phyloP scores from a whole-genome alignment of 768 basidiomycete species.

The Mrakia hoshinonis region DNA sequence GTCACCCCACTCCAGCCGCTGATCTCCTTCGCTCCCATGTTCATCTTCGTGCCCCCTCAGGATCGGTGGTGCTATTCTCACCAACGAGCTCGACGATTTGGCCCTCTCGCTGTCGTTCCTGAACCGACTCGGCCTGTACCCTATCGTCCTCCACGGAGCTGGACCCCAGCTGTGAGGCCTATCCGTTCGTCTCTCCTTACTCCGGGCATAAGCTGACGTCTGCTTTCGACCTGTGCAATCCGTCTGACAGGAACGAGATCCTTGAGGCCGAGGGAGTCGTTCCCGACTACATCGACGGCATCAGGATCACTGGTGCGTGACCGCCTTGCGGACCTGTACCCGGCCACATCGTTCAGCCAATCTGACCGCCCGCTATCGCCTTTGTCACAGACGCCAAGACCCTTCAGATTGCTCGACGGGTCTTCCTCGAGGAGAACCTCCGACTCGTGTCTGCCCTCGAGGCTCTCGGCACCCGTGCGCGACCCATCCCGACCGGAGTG shows the following conservation, averaged over 20 bases:
- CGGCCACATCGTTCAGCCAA: no score
- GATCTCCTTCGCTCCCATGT: not conserved
- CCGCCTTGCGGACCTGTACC: no score
- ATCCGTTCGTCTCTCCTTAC: not conserved
- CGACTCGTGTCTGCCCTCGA: constrained; percentile 89
- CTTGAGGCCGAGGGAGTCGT: constrained; percentile 86
- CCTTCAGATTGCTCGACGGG: constrained; percentile 82
- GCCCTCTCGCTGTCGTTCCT: constrained; percentile 92
- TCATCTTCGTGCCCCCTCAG: constrained; percentile 31
- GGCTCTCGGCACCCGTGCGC: constrained; percentile 86
- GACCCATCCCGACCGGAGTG: constrained; percentile 94
- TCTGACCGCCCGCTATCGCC: no score
- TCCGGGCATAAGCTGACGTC: not conserved
- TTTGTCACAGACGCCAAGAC: constrained; percentile 70
- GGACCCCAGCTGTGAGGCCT: constrained; percentile 60
- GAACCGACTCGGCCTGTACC: constrained; percentile 94
- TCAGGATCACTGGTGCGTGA: constrained; percentile 78
- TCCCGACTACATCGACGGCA: constrained; percentile 95
- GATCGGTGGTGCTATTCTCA: constrained; percentile 87
- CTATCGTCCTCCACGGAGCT: constrained; percentile 90
- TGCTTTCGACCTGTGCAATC: not conserved
- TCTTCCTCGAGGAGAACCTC: constrained; percentile 95
- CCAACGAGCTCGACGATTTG: constrained; percentile 79
- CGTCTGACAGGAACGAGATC: constrained; percentile 58
- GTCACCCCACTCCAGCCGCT: constrained; percentile 4